A percentile compares a stretch with the other conserved stretches of the same genome.
These are phyloP conservation scores for Capsicum baccatum DNA, from an alignment of 257 asterid genomes.

Conservation along the genomic window DNA sequence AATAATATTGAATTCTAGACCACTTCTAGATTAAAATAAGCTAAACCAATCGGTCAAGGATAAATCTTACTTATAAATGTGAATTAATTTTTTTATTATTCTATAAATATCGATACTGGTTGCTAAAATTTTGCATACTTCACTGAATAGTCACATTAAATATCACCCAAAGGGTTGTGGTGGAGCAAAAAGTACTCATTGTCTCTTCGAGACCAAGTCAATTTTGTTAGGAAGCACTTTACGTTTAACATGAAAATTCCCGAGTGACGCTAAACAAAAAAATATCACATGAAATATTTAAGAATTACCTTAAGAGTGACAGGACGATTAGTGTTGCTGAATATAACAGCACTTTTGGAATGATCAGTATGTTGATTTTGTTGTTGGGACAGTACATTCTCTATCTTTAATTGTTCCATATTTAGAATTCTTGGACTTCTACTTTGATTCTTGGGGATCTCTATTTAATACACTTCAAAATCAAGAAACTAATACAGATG, in stretches of 20 bases:
- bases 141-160: too few species aligned
- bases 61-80: too few species aligned
- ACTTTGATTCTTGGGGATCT: not conserved
- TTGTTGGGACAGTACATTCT: conserved; percentile 31
- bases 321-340: conserved; percentile 50
- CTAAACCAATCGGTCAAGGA: too few species aligned
- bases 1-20: too few species aligned
- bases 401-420: conserved; percentile 40
- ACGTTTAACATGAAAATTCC: not conserved
- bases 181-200: too few species aligned
- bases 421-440: not conserved
- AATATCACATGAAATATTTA: not conserved
- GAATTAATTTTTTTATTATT: too few species aligned
- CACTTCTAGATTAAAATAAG: too few species aligned
- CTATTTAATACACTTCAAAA: not conserved
- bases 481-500: not conserved
- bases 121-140: too few species aligned
- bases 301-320: conserved; percentile 56
- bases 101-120: too few species aligned
- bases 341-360: conserved; percentile 36
- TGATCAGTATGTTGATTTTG: not conserved
- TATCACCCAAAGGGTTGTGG: too few species aligned
- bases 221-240: accelerated
- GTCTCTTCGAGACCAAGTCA: not conserved
- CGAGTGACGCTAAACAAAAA: not conserved